A percentile compares a stretch with the other conserved stretches of the same genome.
Evolutionary conservation across 2,329 filamentous ascomycete species (phyloP).

Genomic region (Xylariaceae sp.): DNA sequence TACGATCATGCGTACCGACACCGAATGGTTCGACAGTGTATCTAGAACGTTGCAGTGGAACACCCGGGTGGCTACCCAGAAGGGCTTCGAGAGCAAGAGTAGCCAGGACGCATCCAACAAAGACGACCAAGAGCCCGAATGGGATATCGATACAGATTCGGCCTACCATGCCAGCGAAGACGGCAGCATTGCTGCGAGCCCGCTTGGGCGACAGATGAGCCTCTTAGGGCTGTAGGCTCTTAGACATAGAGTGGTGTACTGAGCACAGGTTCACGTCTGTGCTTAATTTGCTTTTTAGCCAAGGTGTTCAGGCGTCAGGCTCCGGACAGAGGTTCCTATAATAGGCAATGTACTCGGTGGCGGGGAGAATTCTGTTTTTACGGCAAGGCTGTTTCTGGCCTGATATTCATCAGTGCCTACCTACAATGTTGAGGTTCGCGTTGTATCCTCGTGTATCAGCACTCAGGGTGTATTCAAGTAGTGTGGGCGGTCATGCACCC

Average conservation of each 20-base stretch:
- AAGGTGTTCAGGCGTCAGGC: constrained; percentile 11
- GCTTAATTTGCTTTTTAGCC: constrained; percentile 3
- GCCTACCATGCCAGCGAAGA: constrained; percentile 68
- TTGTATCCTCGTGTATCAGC: not conserved
- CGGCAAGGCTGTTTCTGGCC: not conserved
- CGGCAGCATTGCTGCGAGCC: constrained; percentile 61
- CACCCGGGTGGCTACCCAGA: constrained; percentile 84
- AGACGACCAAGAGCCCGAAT: constrained; percentile 57
- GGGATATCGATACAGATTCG: constrained; percentile 92
- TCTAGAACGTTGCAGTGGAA: constrained; percentile 93
- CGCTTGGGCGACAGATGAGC: constrained; percentile 68
- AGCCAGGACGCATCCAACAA: constrained; percentile 47
- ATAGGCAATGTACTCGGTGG: not conserved
- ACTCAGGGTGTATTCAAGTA: not conserved
- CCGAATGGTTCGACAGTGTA: constrained; percentile 96
- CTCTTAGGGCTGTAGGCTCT: constrained; percentile 50
- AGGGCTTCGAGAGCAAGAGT: constrained; percentile 63
- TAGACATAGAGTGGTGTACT: constrained; percentile 17
- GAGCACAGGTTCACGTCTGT: too few species aligned
- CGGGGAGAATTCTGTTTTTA: not conserved
- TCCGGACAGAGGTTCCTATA: not conserved
- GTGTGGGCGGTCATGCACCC: too few species aligned
- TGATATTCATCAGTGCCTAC: not conserved
- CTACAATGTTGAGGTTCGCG: not conserved
- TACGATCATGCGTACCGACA: constrained; percentile 81